Base-by-base conservation (phyloP, 75 land plant species). In the Picea sitchensis region DNA sequence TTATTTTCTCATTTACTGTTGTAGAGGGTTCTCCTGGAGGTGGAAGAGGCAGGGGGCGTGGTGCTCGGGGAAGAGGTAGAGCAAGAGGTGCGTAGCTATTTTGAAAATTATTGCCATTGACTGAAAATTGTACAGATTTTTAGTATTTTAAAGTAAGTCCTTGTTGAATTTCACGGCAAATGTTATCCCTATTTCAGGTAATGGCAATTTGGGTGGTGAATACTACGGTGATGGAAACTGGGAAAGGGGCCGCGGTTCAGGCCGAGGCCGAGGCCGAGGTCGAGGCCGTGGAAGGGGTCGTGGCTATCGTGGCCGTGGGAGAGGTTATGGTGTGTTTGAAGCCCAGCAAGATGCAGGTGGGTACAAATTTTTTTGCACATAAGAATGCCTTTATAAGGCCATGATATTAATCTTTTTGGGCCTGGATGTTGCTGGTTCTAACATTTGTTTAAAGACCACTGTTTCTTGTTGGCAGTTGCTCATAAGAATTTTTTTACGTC, bases 1-100 rank as follows among this genome's bases (percentile, higher is more conserved):
- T 58, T 41, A 14, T 62, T 17, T 77, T 20, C 61, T 65, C 36
- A 57, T 51, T 72, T 51, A 41, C 14, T 80, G 41, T 26, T 84
- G 75, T 77, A 89, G 91, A 90, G 82, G 92, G 87, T 4, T 84
- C 87, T 38, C 85, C 90, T 72, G 75, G 63, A 82, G 92, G 56
- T 9, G 56, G 84, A 61, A 69, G 87, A 54, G 84, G 92, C 9
- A 73, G 87, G 63, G 86, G 88, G 0, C 86, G 86, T 58, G 80
- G 87, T 78, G 82, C 81, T 34, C 78, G 90, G 71, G 92, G 90
- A 31, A 75, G 87, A 61, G 87, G 88, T 32, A 77, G 90, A 71
- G 71, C 76, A n/a, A 85, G 89, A 65, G 85, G 84, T 81, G 75
- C 82, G 80, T 31, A 71, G 23, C 56, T 57, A 61, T 47, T 32